Evolutionary conservation across 2,329 filamentous ascomycete genomes (phyloP), one percentile per base, ranked within the genome.

Genomic region (Alternaria sp.): DNA sequence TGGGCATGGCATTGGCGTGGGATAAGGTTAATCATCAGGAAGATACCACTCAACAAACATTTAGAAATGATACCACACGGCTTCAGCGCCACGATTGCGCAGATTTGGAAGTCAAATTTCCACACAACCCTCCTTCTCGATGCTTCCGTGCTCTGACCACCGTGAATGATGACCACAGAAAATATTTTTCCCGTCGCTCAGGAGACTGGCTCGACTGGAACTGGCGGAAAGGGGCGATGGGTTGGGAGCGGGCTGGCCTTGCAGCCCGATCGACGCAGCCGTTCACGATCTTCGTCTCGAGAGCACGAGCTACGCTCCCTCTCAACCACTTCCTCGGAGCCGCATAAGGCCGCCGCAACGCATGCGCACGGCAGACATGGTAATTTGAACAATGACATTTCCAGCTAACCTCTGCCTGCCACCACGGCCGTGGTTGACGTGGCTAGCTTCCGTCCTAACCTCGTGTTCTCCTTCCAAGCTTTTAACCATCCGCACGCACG

Each of bases 41-140:
- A 40, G 49, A 64, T 64, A 64, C 50, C 52, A 62, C 45, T 64
- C 57, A 54, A 52, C 36, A 28, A 40, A 23, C 32, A 65, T 19
- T 64, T 70, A 70, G 69, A 72, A 69, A 69, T 67, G 69, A 69
- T 70, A 70, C 69, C 63, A 66, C 43, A 65, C 51, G 61, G 25
- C 57, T 59, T 54, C 64, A 57, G 64, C 63, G 58, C 44, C 55
- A 47, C 57, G 46, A 61, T 67, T 52, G 56, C 56, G 56, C 32
- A 30, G 40, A 51, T 49, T 28, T 26, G 46, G 36, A 58, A 49
- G 21, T 51, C 23, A 43, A 40, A 40, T n/a, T 51, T 51, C 21
- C 46, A 51, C 21, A 51, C 30, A 30, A 10, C 26, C 21, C 21
- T 26, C 19, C 19, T 51, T 47, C 26, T 51, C 55, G n/a, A 30